These are phyloP conservation scores for Exophiala viscosa DNA, from an alignment of 2,329 filamentous ascomycete genomes.

Conservation along the genomic window DNA sequence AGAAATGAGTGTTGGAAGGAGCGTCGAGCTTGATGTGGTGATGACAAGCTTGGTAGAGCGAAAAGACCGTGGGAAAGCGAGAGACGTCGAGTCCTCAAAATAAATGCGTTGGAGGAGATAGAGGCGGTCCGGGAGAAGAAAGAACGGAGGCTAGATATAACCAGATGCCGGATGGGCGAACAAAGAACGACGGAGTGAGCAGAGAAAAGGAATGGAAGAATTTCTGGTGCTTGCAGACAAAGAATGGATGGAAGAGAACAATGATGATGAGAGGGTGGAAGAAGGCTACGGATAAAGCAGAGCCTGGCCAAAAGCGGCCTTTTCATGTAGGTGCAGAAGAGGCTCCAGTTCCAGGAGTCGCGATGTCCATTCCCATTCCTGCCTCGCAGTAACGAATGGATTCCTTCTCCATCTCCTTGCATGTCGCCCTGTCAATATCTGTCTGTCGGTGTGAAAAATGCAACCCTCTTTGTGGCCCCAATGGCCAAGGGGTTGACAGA, in stretches of 20 bases:
- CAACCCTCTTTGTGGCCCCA: not conserved
- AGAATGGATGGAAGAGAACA: constrained; percentile 12
- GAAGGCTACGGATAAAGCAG: not conserved
- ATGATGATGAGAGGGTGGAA: constrained; percentile 1
- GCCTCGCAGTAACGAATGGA: not conserved
- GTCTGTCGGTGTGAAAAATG: too few relatives aligned
- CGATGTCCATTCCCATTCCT: too few relatives aligned
- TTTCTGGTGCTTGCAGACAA: constrained; percentile 1
- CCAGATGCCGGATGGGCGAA: constrained; percentile 5
- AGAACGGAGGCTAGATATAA: constrained; percentile 15
- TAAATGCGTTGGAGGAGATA: constrained; percentile 4
- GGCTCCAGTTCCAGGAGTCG: not conserved
- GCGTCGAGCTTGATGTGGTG: constrained; percentile 12
- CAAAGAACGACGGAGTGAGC: constrained; percentile 20
- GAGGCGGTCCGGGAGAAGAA: not conserved
- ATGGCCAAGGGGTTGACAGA: constrained; percentile 5
- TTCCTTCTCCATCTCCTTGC: constrained; percentile 13
- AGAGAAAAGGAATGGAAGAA: constrained; percentile 11
- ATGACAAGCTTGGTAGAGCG: constrained; percentile 17
- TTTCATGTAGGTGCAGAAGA: not conserved
- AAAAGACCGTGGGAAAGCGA: constrained; percentile 6
- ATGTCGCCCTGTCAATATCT: not conserved
- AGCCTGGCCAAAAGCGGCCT: not conserved
- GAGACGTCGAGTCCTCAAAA: constrained; percentile 18
- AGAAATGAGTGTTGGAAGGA: constrained; percentile 7